phyloP scores from a whole-genome alignment of 2,329 filamentous ascomycete genomes.

The Fusarium robinianum region DNA sequence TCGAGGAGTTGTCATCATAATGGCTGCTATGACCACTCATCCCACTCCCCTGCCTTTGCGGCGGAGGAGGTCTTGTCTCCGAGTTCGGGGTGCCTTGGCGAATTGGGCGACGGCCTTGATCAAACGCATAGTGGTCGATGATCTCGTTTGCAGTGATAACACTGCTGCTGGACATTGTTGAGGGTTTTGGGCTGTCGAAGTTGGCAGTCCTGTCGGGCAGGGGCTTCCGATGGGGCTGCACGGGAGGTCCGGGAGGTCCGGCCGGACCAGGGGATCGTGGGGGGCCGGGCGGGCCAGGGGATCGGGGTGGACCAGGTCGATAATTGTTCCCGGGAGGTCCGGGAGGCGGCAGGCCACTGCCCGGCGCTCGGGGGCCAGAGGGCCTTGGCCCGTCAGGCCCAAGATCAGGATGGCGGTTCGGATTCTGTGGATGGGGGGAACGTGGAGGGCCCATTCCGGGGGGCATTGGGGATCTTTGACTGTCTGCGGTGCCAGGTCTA shows the following conservation, averaged over 20 bases:
- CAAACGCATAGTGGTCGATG: slow-evolving; percentile 45
- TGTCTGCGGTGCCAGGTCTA: slow-evolving; percentile 41
- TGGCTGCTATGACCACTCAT: slow-evolving; percentile 49
- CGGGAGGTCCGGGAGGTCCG: slow-evolving; percentile 35
- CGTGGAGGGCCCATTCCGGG: slow-evolving; percentile 36
- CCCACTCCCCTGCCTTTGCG: slow-evolving; percentile 31
- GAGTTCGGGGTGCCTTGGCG: slow-evolving; percentile 23
- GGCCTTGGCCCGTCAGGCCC: slow-evolving; percentile 25
- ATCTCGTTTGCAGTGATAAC: slow-evolving; percentile 45
- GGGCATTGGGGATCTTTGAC: slow-evolving; percentile 39
- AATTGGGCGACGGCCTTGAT: slow-evolving; percentile 33
- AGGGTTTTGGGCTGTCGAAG: slow-evolving; percentile 27
- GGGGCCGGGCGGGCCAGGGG: slow-evolving; percentile 34
- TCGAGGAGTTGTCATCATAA: slow-evolving; percentile 63
- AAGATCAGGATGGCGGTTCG: slow-evolving; percentile 36
- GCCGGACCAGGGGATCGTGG: slow-evolving; percentile 23
- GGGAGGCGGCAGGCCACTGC: slow-evolving; percentile 25
- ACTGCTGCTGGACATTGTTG: slow-evolving; percentile 34
- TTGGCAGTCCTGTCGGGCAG: slow-evolving; percentile 34
- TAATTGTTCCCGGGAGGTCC: slow-evolving; percentile 27
- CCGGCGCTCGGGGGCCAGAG: slow-evolving; percentile 22
- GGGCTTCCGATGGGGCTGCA: slow-evolving; percentile 38
- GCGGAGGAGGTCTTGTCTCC: slow-evolving; percentile 32
- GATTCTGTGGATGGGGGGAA: slow-evolving; percentile 38
- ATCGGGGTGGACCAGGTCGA: slow-evolving; percentile 28